Evolutionary conservation across 2,329 filamentous ascomycete genomes (phyloP).

Genomic region (Scleromitrula shiraiana): DNA sequence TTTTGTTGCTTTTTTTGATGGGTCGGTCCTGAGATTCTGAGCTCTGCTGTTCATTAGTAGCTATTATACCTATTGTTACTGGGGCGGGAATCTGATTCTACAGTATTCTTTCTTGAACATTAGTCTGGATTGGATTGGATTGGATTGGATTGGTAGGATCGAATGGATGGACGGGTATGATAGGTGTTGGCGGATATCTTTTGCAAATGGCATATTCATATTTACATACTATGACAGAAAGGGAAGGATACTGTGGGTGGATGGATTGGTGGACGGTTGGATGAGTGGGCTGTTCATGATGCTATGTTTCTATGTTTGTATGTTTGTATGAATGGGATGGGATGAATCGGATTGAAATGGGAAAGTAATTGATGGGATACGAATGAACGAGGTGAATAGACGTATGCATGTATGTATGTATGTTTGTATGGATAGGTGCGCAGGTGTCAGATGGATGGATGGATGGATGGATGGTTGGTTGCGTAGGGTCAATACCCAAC

Average conservation of each 20-base stretch:
- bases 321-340: slow-evolving; percentile 2
- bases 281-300: slow-evolving; percentile 1
- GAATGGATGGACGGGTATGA: neutral
- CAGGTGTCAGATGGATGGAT: neutral
- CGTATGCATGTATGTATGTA: neutral
- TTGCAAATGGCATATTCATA: no score
- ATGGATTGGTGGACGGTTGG: no score
- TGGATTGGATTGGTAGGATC: no score
- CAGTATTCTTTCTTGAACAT: no score
- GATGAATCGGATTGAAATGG: neutral
- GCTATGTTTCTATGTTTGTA: slow-evolving; percentile 9
- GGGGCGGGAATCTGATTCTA: neutral
- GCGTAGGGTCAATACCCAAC: no score
- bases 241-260: no score
- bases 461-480: neutral
- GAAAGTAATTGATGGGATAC: slow-evolving; percentile 1
- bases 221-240: neutral
- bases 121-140: no score
- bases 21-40: neutral
- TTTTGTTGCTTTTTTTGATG: neutral
- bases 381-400: slow-evolving; percentile 3
- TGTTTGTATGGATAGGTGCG: neutral
- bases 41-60: neutral
- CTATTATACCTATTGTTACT: neutral
- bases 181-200: slow-evolving; percentile 9